These are phyloP conservation scores for Talaromyces nanjingensis DNA, from an alignment of 495 filamentous ascomycete species.

Conservation along the genomic window DNA sequence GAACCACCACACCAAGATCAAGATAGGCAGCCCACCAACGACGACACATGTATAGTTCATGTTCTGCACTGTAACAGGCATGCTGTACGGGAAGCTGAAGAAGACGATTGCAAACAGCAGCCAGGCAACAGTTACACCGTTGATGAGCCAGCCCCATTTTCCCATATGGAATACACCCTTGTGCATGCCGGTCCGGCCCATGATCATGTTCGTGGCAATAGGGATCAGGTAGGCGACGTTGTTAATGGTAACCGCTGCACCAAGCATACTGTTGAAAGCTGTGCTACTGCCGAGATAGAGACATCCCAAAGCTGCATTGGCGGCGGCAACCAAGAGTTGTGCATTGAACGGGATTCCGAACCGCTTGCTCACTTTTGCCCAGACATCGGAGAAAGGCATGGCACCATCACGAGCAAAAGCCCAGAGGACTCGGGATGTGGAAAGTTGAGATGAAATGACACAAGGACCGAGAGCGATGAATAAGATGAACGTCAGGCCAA, in stretches of 20 bases:
- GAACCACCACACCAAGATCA: constrained; percentile 35
- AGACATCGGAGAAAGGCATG: constrained; percentile 18
- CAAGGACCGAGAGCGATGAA: constrained; percentile 23
- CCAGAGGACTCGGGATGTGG: constrained; percentile 36
- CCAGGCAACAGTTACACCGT: constrained; percentile 28
- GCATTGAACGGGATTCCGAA: constrained; percentile 43
- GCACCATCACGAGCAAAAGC: constrained; percentile 35
- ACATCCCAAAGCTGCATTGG: constrained; percentile 25
- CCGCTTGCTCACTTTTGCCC: constrained; percentile 13
- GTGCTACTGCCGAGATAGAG: constrained; percentile 32
- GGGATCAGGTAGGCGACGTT: constrained; percentile 33
- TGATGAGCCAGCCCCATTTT: constrained; percentile 20
- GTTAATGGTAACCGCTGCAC: constrained; percentile 29
- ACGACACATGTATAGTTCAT: constrained; percentile 71
- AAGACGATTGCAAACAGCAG: constrained; percentile 47
- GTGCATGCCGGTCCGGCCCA: constrained; percentile 23
- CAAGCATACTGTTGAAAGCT: constrained; percentile 35
- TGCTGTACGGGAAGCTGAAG: constrained; percentile 63
- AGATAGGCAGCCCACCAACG: constrained; percentile 46
- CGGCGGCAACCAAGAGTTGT: constrained; percentile 47
- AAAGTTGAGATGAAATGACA: constrained; percentile 25
- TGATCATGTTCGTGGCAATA: constrained; percentile 22
- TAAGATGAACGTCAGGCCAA: constrained; percentile 22
- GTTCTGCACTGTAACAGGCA: constrained; percentile 46
- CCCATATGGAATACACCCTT: constrained; percentile 41